A percentile compares a stretch with the other conserved stretches of the same genome.
Conservation (phyloP, 257 asterid genomes). For the Scutellaria minor region DNA sequence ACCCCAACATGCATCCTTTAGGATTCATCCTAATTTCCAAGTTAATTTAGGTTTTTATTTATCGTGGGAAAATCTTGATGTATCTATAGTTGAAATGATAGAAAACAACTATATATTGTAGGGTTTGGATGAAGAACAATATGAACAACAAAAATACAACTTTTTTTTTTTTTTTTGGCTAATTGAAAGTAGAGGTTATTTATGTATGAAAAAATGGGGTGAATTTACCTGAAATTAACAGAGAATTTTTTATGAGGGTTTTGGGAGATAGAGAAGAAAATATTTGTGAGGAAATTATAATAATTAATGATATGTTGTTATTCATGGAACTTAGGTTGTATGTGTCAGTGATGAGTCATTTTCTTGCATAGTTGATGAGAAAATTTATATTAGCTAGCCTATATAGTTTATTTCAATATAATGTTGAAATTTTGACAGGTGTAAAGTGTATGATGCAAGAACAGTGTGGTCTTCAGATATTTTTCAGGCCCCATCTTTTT, state of each 20-base stretch:
- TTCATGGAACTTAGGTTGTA: constrained; percentile 7
- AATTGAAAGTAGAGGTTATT: background rate
- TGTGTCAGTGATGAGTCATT: background rate
- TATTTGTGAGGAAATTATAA: background rate
- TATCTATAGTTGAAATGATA: background rate
- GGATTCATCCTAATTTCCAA: constrained; percentile 26
- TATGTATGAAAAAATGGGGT: background rate
- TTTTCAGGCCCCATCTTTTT: constrained; percentile 30
- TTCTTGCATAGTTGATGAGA: constrained; percentile 24
- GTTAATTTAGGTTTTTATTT: background rate
- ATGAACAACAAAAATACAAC: background rate
- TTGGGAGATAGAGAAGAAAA: background rate
- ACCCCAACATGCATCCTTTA: constrained; percentile 31
- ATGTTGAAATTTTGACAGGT: constrained; percentile 32
- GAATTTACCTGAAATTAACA: background rate
- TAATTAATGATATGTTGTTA: constrained; percentile 6
- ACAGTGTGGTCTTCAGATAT: constrained; percentile 35
- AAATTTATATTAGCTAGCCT: constrained; percentile 1
- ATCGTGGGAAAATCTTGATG: background rate
- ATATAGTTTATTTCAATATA: background rate
- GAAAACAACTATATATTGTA: too few relatives aligned
- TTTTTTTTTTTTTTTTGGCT: background rate
- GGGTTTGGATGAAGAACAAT: constrained; percentile 12
- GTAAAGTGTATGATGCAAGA: constrained; percentile 43
- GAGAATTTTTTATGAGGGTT: background rate